Conservation (phyloP, 2,329 filamentous ascomycete genomes). For the Sporothrix phasma region DNA sequence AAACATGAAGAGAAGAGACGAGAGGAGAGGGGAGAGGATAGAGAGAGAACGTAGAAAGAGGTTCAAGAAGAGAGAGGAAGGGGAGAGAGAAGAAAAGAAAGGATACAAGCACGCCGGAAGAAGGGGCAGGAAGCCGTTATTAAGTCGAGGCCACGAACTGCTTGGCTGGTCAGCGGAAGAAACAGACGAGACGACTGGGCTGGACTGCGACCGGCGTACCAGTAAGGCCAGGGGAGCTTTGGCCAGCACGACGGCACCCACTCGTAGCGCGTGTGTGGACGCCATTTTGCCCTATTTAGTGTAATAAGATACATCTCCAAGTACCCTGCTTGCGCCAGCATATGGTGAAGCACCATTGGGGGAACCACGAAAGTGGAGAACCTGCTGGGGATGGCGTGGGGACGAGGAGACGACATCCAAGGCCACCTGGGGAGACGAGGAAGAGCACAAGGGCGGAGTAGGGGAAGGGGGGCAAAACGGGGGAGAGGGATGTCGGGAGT, state of each 20-base stretch:
- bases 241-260: slow-evolving; percentile 12
- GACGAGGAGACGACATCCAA: slow-evolving; percentile 1
- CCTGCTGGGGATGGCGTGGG: neutral
- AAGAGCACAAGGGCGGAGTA: slow-evolving; percentile 12
- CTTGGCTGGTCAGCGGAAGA: slow-evolving; percentile 13
- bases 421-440: slow-evolving; percentile 1
- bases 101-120: neutral
- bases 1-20: neutral
- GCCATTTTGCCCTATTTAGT: neutral
- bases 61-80: neutral
- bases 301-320: slow-evolving; percentile 5
- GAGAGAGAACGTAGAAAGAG: slow-evolving; percentile 5
- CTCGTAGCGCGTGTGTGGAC: neutral
- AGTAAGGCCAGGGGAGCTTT: slow-evolving; percentile 12
- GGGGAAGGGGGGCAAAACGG: slow-evolving; percentile 15
- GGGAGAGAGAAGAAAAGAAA: slow-evolving; percentile 10
- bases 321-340: neutral
- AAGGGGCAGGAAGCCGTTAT: slow-evolving; percentile 14
- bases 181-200: slow-evolving; percentile 10
- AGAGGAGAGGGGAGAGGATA: neutral
- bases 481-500: slow-evolving; percentile 8
- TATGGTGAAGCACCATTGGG: neutral
- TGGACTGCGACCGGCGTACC: neutral
- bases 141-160: slow-evolving; percentile 10
- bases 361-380: slow-evolving; percentile 11